Evolutionary conservation across 2,329 filamentous ascomycete species (phyloP).

Genomic region (Stagonosporopsis rhizophila): DNA sequence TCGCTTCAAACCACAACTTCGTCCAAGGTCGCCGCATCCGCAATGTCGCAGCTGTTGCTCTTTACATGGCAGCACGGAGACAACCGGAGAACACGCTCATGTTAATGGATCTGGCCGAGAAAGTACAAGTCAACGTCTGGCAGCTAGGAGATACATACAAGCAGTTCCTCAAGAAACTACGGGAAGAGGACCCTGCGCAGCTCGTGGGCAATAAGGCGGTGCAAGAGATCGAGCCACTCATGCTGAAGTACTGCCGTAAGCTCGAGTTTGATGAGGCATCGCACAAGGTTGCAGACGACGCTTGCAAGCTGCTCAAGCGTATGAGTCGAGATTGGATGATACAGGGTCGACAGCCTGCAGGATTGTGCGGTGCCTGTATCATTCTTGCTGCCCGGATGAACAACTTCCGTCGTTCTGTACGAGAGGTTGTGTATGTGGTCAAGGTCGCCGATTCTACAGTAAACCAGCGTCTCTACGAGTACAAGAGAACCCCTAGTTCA

Average conservation of each 20-base stretch:
- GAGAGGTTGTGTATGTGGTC: slow-evolving; percentile 97
- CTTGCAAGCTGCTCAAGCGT: slow-evolving; percentile 83
- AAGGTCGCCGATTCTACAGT: slow-evolving; percentile 96
- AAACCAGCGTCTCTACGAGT: slow-evolving; percentile 88
- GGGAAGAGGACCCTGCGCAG: slow-evolving; percentile 64
- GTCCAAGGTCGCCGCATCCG: slow-evolving; percentile 75
- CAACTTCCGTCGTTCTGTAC: slow-evolving; percentile 90
- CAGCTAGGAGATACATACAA: slow-evolving; percentile 91
- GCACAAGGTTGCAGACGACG: slow-evolving; percentile 85
- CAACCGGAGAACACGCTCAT: slow-evolving; percentile 82
- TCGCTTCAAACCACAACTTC: slow-evolving; percentile 67
- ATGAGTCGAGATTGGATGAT: slow-evolving; percentile 99
- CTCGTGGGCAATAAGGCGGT: slow-evolving; percentile 60
- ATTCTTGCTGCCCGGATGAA: slow-evolving; percentile 97
- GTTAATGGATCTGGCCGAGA: slow-evolving; percentile 94
- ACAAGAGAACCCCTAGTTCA: slow-evolving; percentile 84
- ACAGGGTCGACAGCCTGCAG: slow-evolving; percentile 89
- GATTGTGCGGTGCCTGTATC: slow-evolving; percentile 91
- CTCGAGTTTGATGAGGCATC: slow-evolving; percentile 88
- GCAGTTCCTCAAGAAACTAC: slow-evolving; percentile 71
- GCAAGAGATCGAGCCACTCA: slow-evolving; percentile 82
- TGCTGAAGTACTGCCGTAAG: slow-evolving; percentile 87
- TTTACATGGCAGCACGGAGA: slow-evolving; percentile 87
- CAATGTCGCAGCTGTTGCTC: slow-evolving; percentile 85
- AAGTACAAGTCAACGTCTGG: slow-evolving; percentile 86